These are phyloP conservation scores for Salvia rosmarinus DNA, from an alignment of 257 asterid species.

Conservation along the genomic window DNA sequence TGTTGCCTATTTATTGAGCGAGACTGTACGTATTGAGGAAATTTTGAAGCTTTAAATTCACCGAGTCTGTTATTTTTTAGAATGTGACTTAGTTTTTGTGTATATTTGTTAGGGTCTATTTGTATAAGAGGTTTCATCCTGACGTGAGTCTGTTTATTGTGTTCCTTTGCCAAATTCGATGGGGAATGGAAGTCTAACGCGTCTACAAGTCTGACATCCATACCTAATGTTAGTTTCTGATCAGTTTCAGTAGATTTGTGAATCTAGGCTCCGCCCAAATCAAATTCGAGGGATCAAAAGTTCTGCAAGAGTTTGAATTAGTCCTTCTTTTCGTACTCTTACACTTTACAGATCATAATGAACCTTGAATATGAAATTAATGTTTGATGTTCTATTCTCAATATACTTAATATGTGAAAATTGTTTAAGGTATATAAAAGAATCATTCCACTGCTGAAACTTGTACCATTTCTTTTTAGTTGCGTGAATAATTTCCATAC, in stretches of 20 bases:
- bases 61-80: neutral
- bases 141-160: neutral
- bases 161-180: neutral
- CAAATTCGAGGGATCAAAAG: neutral
- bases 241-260: neutral
- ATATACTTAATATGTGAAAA: neutral
- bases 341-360: neutral
- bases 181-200: constrained; percentile 7
- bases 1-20: neutral
- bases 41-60: neutral
- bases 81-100: neutral
- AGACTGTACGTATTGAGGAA: neutral
- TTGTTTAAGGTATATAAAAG: neutral
- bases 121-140: neutral
- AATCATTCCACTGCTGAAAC: neutral
- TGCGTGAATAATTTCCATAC: neutral
- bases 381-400: neutral
- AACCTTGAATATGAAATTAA: neutral
- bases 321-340: neutral
- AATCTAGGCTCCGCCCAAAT: neutral
- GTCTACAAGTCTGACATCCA: neutral
- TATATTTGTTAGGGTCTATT: constrained; percentile 8
- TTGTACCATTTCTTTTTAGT: neutral
- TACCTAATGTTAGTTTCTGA: constrained; percentile 9
- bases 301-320: neutral